Base-by-base conservation (phyloP, 768 basidiomycete genomes). In the Leccinum subgranulosum region DNA sequence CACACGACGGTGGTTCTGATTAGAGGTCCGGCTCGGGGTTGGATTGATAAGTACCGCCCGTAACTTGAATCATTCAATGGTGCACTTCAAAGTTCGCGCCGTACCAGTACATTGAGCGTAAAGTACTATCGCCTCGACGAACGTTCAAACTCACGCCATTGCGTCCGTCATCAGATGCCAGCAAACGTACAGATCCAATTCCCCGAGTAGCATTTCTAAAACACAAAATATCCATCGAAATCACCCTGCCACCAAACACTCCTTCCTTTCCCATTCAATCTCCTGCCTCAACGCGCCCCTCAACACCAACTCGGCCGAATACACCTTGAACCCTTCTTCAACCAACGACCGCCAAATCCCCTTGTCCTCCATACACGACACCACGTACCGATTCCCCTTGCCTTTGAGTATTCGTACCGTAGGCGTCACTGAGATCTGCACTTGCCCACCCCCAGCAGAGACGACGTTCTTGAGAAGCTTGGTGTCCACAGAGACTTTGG, bases 391-490 rank as follows among this genome's bases (percentile, higher is more conserved):
- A 19, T 80, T 72, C 23, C 62, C 59, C 49, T 79, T 78, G 2
- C 78, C 79, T 31, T 75, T 81, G 21, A 88, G 65, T 15, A 82
- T 79, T 2, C 86, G 83, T 31, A 73, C 60, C 0, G 84, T 88
- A 1, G 85, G 87, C 10, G 72, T 76, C 54, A 79, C 62, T 5
- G 55, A 75, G 0, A 74, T 75, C n/a, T 71, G 71, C 49, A 92
- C 89, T 73, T 84, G 80, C 0, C 91, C 93, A 4, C 92, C 91
- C 60, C 82, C 81, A 0, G 87, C 83, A 6, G 74, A 71, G 5
- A 94, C 77, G 6, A 95, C 84, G 49, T 82, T 84, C 74, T 83
- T 87, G 54, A 94, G 71, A 34, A 90, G 66, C 62, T 83, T 83
- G 45, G 70, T 66, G 49, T 86, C 84, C 2, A 87, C 75, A 0